Percentiles rank a stretch among this genome's conserved stretches.
Evolutionary conservation across 768 basidiomycete genomes (phyloP).

Genomic region (Ramaria rubella): DNA sequence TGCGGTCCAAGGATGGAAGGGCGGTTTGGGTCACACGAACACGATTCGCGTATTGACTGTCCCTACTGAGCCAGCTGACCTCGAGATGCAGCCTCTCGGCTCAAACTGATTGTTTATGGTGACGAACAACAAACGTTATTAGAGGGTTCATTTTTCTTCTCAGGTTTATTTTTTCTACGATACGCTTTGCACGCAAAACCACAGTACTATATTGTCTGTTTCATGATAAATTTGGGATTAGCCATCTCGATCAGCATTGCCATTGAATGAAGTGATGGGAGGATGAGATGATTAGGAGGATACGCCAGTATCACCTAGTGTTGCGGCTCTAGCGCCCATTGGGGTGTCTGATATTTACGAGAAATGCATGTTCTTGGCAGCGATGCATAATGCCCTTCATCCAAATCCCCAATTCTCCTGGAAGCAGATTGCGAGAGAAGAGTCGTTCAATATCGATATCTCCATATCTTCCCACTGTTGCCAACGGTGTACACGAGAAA

Average conservation of each 20-base stretch:
- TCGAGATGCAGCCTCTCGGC: slow-evolving; percentile 62
- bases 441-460: slow-evolving; percentile 14
- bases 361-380: not conserved
- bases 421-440: slow-evolving; percentile 13
- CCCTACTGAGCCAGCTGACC: slow-evolving; percentile 72
- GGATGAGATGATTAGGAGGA: no score
- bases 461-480: slow-evolving; percentile 13
- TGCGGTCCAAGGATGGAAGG: slow-evolving; percentile 99
- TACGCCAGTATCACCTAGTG: not conserved
- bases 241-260: no score
- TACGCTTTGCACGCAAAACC: no score
- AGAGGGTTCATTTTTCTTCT: no score
- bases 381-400: slow-evolving; percentile 8
- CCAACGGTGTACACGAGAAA: slow-evolving; percentile 17
- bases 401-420: not conserved
- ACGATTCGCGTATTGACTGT: slow-evolving; percentile 79
- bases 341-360: not conserved
- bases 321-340: not conserved
- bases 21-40: slow-evolving; percentile 94
- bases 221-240: no score
- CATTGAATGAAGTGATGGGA: no score
- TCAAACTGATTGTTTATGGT: not conserved
- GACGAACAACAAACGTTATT: no score
- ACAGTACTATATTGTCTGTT: no score
- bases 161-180: no score